A percentile compares a stretch with the other conserved stretches of the same genome.
Evolutionary conservation across 2,329 filamentous ascomycete genomes (phyloP).

Genomic region (Trichoderma breve): DNA sequence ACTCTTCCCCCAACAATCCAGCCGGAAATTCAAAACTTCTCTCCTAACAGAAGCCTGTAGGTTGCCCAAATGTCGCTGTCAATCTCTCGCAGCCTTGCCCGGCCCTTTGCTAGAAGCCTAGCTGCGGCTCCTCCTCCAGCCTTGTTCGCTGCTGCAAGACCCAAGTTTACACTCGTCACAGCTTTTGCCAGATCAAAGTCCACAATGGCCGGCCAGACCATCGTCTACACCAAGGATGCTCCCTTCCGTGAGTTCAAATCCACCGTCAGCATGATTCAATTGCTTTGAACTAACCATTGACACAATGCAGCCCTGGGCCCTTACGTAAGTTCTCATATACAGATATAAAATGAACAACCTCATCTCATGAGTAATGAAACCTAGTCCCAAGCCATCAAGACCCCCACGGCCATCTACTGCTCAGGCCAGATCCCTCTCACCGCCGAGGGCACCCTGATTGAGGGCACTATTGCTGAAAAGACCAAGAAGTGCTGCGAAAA

Average conservation of each 20-base stretch:
- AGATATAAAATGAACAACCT: background rate
- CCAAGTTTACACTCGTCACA: constrained; percentile 34
- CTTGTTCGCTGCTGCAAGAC: constrained; percentile 18
- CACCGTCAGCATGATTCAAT: background rate
- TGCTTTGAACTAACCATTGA: background rate
- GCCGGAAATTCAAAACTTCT: too few species aligned
- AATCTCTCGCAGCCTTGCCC: constrained; percentile 23
- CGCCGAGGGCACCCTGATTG: constrained; percentile 53
- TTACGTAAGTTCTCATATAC: constrained; percentile 50
- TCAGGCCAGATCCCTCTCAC: constrained; percentile 71
- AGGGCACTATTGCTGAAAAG: constrained; percentile 62
- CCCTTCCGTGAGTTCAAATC: constrained; percentile 50
- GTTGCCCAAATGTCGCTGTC: constrained; percentile 32
- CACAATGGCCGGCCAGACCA: constrained; percentile 48
- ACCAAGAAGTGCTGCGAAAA: constrained; percentile 68
- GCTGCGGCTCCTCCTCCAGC: constrained; percentile 10
- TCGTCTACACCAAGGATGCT: constrained; percentile 58
- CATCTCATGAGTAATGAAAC: constrained; percentile 2
- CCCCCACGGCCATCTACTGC: constrained; percentile 63
- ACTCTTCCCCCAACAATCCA: background rate
- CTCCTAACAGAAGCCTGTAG: constrained; percentile 20
- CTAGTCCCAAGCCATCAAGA: constrained; percentile 66
- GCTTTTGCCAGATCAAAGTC: constrained; percentile 33
- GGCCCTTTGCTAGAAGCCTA: constrained; percentile 12
- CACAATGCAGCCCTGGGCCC: constrained; percentile 54